phyloP scores from a whole-genome alignment of 371 early-diverging fungal genomes.

The Dentiscutata heterogama region DNA sequence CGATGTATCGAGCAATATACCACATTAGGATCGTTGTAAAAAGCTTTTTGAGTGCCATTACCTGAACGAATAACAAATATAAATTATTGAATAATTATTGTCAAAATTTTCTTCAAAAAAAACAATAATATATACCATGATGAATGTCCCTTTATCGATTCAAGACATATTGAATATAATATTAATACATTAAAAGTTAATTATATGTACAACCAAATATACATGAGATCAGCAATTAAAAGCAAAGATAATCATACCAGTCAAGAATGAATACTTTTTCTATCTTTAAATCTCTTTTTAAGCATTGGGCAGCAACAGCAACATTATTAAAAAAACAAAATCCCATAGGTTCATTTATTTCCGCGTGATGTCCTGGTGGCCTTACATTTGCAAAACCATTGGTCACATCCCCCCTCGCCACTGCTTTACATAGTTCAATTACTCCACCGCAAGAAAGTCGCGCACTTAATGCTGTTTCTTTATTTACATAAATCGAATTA shows the following conservation, averaged over 20 bases:
- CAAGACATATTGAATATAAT: constrained; percentile 5
- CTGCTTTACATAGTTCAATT: constrained; percentile 75
- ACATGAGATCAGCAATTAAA: neutral
- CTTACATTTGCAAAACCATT: constrained; percentile 90
- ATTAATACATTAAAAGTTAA: neutral
- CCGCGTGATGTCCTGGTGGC: constrained; percentile 95
- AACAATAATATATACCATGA: constrained; percentile 65
- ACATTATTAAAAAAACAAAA: constrained; percentile 94
- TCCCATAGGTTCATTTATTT: constrained; percentile 74
- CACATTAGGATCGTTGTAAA: constrained; percentile 79
- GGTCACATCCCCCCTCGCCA: constrained; percentile 67
- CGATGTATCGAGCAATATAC: constrained; percentile 90
- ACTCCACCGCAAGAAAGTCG: constrained; percentile 80
- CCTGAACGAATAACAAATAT: constrained; percentile 54
- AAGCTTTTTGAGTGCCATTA: constrained; percentile 90
- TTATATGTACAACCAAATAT: neutral
- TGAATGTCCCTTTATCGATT: constrained; percentile 83
- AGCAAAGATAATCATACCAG: constrained; percentile 66
- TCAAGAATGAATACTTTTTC: constrained; percentile 85
- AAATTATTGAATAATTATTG: neutral
- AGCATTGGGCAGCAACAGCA: constrained; percentile 79
- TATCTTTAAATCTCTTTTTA: constrained; percentile 58
- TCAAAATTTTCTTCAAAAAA: neutral
- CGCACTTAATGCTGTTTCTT: constrained; percentile 69
- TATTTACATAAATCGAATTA: constrained; percentile 80